These are phyloP conservation scores for Tagetes erecta DNA, from an alignment of 129 eudicot genomes.

Conservation along the genomic window DNA sequence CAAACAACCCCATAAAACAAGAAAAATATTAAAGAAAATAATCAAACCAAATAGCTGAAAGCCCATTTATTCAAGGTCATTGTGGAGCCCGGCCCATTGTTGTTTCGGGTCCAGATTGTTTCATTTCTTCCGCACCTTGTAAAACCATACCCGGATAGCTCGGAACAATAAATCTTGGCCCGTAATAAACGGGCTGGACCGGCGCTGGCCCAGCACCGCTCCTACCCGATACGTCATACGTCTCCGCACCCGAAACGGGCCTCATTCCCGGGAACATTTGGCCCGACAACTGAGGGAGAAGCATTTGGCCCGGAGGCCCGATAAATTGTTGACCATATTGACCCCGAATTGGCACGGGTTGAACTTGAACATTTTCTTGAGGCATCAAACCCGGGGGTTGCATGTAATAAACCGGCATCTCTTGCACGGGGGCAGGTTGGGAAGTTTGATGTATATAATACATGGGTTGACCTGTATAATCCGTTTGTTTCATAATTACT, in stretches of 20 bases:
- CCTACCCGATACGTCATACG: constrained; percentile 47
- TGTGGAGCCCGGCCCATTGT: constrained; percentile 53
- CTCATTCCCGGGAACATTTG: constrained; percentile 56
- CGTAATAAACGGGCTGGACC: constrained; percentile 60
- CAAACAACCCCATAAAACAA: constrained; percentile 24
- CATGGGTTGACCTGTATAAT: constrained; percentile 44
- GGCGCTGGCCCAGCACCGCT: constrained; percentile 35
- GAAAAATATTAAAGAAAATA: not conserved
- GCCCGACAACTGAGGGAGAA: constrained; percentile 34
- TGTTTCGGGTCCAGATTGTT: constrained; percentile 37
- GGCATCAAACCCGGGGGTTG: constrained; percentile 44
- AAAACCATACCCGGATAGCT: constrained; percentile 64
- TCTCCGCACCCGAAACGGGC: constrained; percentile 37
- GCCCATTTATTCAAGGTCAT: constrained; percentile 22
- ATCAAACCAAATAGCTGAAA: not conserved
- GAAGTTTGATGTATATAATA: constrained; percentile 43
- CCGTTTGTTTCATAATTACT: constrained; percentile 38
- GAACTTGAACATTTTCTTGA: constrained; percentile 40
- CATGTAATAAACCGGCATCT: constrained; percentile 63
- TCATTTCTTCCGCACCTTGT: constrained; percentile 55
- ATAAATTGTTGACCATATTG: constrained; percentile 55
- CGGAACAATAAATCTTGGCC: constrained; percentile 54
- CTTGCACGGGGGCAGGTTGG: constrained; percentile 40
- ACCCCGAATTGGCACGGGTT: constrained; percentile 41
- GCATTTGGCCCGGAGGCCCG: constrained; percentile 52